Base-by-base conservation (phyloP, 2,329 filamentous ascomycete genomes). In the Hypomyces perniciosus region DNA sequence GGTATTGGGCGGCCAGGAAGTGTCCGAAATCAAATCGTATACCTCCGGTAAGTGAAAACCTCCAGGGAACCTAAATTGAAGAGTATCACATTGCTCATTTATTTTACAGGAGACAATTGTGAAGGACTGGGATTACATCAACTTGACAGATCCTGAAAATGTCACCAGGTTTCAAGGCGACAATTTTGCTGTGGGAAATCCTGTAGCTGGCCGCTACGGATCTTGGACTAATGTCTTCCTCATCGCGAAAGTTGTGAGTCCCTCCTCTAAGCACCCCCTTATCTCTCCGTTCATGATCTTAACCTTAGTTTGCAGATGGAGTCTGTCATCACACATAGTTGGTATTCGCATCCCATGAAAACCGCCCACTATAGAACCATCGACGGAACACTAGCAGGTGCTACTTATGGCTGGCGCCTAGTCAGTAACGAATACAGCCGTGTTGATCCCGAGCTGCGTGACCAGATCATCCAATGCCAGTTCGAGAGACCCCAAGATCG, bases 201-300 rank as follows among this genome's bases (percentile, higher is more conserved):
- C 46, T 26, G 33, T 62, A 38, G 63, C 61, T 1, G 63, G 63
- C 0, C 61, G 63, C 30, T 65, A 55, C 48, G 63, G 63, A 2
- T 51, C 48, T 6, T 65, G 63, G 63, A 63, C 63, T 2, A 63
- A 62, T 38, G 47, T 64, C 29, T 65, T 64, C 42, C 50, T 62
- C 30, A 57, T 62, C 20, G 63, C 51, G 5, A 61, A 56, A 52
- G 54, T 61, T 38, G 63, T 62, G 29, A 57, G 60, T 57, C 12
- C 7, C 5, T 30, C 29, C 10, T 33, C 13, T 20, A 4, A 12
- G n/a, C 20, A 9, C 44, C n/a, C n/a, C 12, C 30, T 33, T 28
- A 12, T 31, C 6, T 2, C 6, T 33, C 5, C 7, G 27, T 8
- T 26, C n/a, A 6, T 29, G 12, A 4, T 27, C 27, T 45, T 2